phyloP scores from a whole-genome alignment of 768 basidiomycete species.

The Pleurotus giganteus region DNA sequence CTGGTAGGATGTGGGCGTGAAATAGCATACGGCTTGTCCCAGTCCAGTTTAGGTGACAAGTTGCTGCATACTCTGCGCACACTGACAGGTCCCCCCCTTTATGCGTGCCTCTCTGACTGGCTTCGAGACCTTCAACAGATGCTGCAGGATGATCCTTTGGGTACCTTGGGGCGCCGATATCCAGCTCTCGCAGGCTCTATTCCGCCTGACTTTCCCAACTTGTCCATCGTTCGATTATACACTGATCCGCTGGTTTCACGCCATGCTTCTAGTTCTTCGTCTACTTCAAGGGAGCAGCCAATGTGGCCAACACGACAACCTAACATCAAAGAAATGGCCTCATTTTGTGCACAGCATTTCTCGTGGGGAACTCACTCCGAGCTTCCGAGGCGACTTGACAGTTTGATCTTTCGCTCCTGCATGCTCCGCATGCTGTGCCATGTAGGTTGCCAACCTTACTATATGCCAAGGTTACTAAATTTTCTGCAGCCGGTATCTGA shows the following conservation, averaged over 20 bases:
- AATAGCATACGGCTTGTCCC: background rate
- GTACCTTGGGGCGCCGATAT: conserved; percentile 21
- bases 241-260: conserved; percentile 27
- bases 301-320: conserved; percentile 13
- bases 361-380: conserved; percentile 7
- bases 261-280: background rate
- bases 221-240: conserved; percentile 36
- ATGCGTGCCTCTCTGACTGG: conserved; percentile 11
- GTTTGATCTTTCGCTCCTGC: background rate
- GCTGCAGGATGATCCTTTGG: conserved; percentile 11
- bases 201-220: conserved; percentile 27
- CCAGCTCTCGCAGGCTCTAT: conserved; percentile 24
- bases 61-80: conserved; percentile 20
- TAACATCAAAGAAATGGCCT: conserved; percentile 16
- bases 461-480: background rate
- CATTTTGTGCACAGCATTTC: conserved; percentile 28
- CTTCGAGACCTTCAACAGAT: conserved; percentile 1
- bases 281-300: background rate
- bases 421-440: background rate
- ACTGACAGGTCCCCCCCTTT: background rate
- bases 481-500: background rate
- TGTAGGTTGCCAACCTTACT: background rate
- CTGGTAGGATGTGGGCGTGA: conserved; percentile 18
- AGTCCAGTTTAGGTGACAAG: conserved; percentile 30
- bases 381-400: background rate